phyloP scores from a whole-genome alignment of 2,329 filamentous ascomycete species.

The Aureobasidium namibiae region DNA sequence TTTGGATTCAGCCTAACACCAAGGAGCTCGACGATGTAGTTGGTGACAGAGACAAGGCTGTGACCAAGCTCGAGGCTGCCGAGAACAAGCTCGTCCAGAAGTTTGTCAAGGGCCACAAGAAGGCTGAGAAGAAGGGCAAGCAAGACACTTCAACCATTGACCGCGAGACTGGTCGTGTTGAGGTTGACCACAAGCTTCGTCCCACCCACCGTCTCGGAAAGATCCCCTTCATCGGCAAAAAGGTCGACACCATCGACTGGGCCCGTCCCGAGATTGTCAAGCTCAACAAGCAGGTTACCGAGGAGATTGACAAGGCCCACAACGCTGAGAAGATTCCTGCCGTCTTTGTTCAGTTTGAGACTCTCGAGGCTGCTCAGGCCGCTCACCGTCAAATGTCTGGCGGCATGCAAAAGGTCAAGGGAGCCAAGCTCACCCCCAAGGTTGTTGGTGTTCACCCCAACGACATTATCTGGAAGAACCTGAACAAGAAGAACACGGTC shows the following conservation, averaged over 20 bases:
- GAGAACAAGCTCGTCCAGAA: constrained; percentile 36
- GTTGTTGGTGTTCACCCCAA: constrained; percentile 36
- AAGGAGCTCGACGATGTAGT: constrained; percentile 38
- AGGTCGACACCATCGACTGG: constrained; percentile 90
- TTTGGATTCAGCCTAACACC: constrained; percentile 41
- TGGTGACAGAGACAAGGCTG: constrained; percentile 35
- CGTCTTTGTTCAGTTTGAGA: constrained; percentile 82
- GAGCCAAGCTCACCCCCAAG: constrained; percentile 21
- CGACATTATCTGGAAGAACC: constrained; percentile 40
- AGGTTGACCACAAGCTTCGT: constrained; percentile 58
- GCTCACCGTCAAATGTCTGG: constrained; percentile 55
- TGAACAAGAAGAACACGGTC: constrained; percentile 27
- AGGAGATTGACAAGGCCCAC: constrained; percentile 50
- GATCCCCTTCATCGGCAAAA: constrained; percentile 63
- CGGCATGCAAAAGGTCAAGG: background rate
- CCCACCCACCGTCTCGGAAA: constrained; percentile 68
- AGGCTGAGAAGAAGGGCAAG: constrained; percentile 13
- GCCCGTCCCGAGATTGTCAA: constrained; percentile 66
- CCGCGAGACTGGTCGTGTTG: constrained; percentile 27
- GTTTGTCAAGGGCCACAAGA: constrained; percentile 22
- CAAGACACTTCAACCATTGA: constrained; percentile 13
- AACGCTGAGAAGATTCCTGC: constrained; percentile 57
- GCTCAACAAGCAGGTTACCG: constrained; percentile 60
- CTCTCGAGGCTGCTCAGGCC: constrained; percentile 72
- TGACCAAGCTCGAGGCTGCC: constrained; percentile 35